Base-by-base conservation (phyloP, 495 filamentous ascomycete species). In the Xylaria cubensis region DNA sequence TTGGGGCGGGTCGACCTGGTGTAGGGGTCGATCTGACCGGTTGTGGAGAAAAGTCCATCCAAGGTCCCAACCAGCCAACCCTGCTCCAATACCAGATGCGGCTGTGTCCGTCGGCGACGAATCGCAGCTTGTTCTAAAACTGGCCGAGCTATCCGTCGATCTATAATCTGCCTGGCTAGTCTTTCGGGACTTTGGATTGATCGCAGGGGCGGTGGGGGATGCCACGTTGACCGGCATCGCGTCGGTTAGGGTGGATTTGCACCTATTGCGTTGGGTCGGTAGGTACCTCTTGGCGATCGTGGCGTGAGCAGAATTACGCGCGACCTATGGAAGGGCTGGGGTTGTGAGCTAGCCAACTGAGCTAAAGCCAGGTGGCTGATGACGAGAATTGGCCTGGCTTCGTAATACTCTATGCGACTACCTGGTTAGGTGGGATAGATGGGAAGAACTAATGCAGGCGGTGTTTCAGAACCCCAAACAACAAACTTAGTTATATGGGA, bases 21-120 rank as follows among this genome's bases (percentile, higher is more conserved):
- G 50, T 56, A 56, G 53, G 53, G 53, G 53, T 56, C 29, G 32
- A 66, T 50, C 64, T 66, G 64, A 66, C 44, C 26, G 64, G 64
- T 17, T 66, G 64, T 51, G 64, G 64, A 66, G 64, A 53, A 66
- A 66, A 66, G 64, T 66, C 64, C 64, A 66, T 66, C 63, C 5
- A 39, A 39, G 36, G 36, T 29, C 26, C 26, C 26, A 24, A 64
- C 32, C 42, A n/a, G n/a, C n/a, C n/a, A n/a, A n/a, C n/a, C 62
- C 13, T 19, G 44, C 29, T 36, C 44, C 32, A 50, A 53, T 66
- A 39, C 64, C 26, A 12, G 51, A 34, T 48, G 39, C 63, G 42
- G 63, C 63, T 65, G 65, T 32, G 66, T 21, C 66, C 32, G 12
- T 44, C n/a, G 10, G 55, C 41, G 24, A 19, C 56, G 42, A 46